Conservation (phyloP, 345 rosid species). For the Syzygium oleosum region DNA sequence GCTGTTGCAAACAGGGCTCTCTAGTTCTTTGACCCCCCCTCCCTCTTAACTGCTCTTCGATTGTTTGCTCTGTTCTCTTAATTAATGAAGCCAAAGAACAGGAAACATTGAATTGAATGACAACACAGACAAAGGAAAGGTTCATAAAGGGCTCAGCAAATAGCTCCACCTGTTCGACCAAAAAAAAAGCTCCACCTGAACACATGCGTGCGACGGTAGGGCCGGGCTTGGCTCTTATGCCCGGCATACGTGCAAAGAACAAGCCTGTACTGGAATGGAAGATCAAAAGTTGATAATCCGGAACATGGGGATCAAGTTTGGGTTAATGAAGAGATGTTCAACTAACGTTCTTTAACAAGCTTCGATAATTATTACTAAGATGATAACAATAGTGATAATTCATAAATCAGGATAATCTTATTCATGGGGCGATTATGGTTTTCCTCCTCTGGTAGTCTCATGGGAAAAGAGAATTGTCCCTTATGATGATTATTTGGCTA, state of each 20-base stretch:
- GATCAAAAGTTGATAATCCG: neutral
- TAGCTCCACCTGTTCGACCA: neutral
- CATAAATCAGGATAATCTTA: neutral
- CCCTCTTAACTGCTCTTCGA: neutral
- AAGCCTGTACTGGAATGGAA: neutral
- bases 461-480: neutral
- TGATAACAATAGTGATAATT: neutral
- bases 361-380: neutral
- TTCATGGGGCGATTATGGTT: neutral
- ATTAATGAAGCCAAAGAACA: neutral
- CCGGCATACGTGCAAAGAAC: neutral
- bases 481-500: neutral
- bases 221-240: neutral
- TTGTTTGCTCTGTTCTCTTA: neutral
- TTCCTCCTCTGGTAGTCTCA: neutral
- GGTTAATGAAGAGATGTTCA: neutral
- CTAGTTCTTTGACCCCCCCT: neutral
- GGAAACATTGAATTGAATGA: neutral
- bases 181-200: neutral
- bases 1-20: neutral
- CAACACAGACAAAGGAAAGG: neutral
- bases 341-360: neutral
- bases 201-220: neutral
- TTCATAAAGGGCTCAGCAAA: neutral
- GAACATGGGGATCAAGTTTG: neutral